A percentile compares a stretch with the other conserved stretches of the same genome.
These are phyloP conservation scores for Scleroderma bovista DNA, from an alignment of 768 basidiomycete species.

Conservation along the genomic window DNA sequence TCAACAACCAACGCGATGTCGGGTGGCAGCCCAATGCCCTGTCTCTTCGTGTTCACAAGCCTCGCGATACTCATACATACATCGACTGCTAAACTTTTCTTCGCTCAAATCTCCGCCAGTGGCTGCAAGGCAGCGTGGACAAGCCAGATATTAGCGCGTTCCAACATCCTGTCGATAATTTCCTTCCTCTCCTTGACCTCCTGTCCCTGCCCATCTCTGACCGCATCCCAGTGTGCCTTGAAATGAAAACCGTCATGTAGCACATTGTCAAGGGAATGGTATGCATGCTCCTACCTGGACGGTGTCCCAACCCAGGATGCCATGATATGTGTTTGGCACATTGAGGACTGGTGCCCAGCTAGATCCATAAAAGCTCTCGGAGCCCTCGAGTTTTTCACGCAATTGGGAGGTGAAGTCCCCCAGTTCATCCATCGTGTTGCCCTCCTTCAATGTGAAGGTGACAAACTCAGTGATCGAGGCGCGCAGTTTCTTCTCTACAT, in stretches of 20 bases:
- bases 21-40: slow-evolving; percentile 1
- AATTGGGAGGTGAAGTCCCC: slow-evolving; percentile 18
- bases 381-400: slow-evolving; percentile 14
- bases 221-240: slow-evolving; percentile 33
- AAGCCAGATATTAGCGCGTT: slow-evolving; percentile 25
- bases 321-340: slow-evolving; percentile 17
- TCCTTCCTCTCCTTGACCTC: slow-evolving; percentile 22
- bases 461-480: slow-evolving; percentile 31
- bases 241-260: background rate
- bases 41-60: background rate
- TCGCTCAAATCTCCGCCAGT: slow-evolving; percentile 1
- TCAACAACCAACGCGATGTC: background rate
- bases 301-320: slow-evolving; percentile 34
- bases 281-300: slow-evolving; percentile 20
- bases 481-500: slow-evolving; percentile 12
- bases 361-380: slow-evolving; percentile 22
- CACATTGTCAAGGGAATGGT: background rate
- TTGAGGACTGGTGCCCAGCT: slow-evolving; percentile 23
- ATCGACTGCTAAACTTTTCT: background rate
- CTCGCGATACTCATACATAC: slow-evolving; percentile 1
- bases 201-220: slow-evolving; percentile 18
- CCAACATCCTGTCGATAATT: slow-evolving; percentile 21
- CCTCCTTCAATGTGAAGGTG: slow-evolving; percentile 27
- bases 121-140: slow-evolving; percentile 25
- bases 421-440: slow-evolving; percentile 13